Conservation (phyloP, 345 rosid genomes). For the Murraya paniculata region DNA sequence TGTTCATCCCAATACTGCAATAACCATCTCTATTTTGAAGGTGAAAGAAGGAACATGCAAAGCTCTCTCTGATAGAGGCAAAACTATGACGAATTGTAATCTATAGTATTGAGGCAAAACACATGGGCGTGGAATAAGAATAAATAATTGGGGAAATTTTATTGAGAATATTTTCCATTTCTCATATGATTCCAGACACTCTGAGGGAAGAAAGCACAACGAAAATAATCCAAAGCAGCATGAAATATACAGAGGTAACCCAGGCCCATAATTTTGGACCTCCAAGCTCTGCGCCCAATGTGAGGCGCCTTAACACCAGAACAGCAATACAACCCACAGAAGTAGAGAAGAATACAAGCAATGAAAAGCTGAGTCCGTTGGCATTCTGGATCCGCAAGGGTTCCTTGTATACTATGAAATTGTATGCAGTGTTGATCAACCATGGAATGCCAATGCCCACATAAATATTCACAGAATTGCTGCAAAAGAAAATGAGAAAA, state of each 20-base stretch:
- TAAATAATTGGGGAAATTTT: neutral
- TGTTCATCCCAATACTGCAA: neutral
- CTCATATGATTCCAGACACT: constrained; percentile 61
- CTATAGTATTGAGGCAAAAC: neutral
- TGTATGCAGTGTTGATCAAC: constrained; percentile 88
- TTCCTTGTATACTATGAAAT: constrained; percentile 61
- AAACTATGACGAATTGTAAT: neutral
- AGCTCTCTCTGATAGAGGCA: neutral
- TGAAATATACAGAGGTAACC: constrained; percentile 58
- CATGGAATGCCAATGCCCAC: constrained; percentile 93
- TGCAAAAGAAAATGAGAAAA: constrained; percentile 13
- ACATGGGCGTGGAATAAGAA: neutral
- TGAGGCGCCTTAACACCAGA: constrained; percentile 70
- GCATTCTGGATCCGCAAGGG: constrained; percentile 65
- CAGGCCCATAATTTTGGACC: constrained; percentile 90
- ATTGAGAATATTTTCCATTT: neutral
- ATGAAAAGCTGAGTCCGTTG: constrained; percentile 71
- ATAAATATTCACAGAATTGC: constrained; percentile 93
- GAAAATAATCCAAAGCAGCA: constrained; percentile 77
- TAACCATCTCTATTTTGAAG: neutral
- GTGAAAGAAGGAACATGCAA: neutral
- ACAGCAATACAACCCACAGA: constrained; percentile 75
- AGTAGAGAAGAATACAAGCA: constrained; percentile 75
- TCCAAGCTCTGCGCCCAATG: constrained; percentile 83
- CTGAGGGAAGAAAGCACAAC: constrained; percentile 72